Base-by-base conservation (phyloP, 129 eudicot species). In the Sambucus nigra region DNA sequence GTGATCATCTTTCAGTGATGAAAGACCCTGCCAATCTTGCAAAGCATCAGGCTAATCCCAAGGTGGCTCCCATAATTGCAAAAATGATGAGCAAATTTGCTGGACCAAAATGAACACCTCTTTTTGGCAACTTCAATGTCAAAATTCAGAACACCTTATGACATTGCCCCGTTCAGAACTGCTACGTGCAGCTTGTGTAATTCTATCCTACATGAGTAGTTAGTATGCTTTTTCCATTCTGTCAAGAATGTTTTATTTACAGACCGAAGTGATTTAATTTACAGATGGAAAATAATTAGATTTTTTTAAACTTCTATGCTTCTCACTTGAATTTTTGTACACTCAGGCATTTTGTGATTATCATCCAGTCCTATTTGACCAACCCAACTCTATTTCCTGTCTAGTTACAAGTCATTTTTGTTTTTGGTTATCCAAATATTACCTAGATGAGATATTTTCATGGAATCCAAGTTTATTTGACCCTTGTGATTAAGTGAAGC, bases 51-150 rank as follows among this genome's bases (percentile, higher is more conserved):
- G 81, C 66, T 1, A 92, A 92, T 67, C 99, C 99, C 1, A 92
- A 86, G 83, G 96, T 92, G 62, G 99, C 99, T 41, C 99, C 99
- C 8, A 74, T 92, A 13, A 77, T 92, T 49, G 84, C 87, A 4
- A 92, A 92, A 59, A 86, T 92, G 99, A 86, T 92, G 99, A 52
- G 77, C 66, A 86, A 82, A 70, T 86, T 92, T 69, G 96, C 73
- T 64, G 96, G 96, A 26, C 73, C 79, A 18, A 72, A 83, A 38
- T 83, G 75, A 79, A 7, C 5, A n/a, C 1, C 40, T 32, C n/a
- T 28, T n/a, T n/a, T 7, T 16, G 18, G 21, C 25, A 53, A n/a
- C 25, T 16, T 42, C 16, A 3, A 13, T 42, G 18, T 42, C 4
- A 4, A 42, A 42, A 9, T 18, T n/a, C 48, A 9, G 48, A 35